Base-by-base conservation (phyloP, 2,329 filamentous ascomycete genomes). In the Didymella keratinophila region DNA sequence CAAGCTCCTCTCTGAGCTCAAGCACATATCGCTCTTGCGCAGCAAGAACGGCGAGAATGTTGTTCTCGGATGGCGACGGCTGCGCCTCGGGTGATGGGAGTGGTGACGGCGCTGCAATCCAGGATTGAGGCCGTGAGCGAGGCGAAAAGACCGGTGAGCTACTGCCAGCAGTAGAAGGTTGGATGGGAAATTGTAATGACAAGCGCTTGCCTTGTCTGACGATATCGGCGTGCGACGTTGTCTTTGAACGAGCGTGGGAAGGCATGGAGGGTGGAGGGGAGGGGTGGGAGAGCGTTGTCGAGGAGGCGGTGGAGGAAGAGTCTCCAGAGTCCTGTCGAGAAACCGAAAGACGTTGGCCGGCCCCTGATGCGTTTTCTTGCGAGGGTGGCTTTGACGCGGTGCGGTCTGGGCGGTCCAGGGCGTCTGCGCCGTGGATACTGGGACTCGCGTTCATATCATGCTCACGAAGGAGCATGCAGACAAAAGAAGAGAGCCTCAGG, bases 21-120 rank as follows among this genome's bases (percentile, higher is more conserved):
- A 99, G 80, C 1, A 99, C 94, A 65, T 87, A 88, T 56, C 95
- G 86, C 79, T 99, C 95, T 78, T 98, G 93, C 14, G 92, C 89
- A 43, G 95, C 95, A 69, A 99, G 90, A 56, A 93, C 90, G 61
- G 92, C 93, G 65, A 99, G 88, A 70, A 97, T 91, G 62, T 75
- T 78, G 44, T 66, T 69, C 54, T 77, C 74, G 32, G 73, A 66
- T 30, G 71, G 67, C 14, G 72, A 56, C 41, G 66, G 53, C 32
- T 63, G 37, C 27, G 62, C 44, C 45, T 74, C 73, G 9, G 71
- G 67, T 11, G 75, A 71, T 9, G 64, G 64, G 7, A 68, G 59
- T 7, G 70, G 61, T 60, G 76, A 66, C 51, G 70, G 41, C 44
- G 74, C 60, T 62, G 76, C 61, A 57, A 79, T 59, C 70, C 76